Evolutionary conservation across 2,329 filamentous ascomycete species (phyloP).

Genomic region (Talaromyces sp.): DNA sequence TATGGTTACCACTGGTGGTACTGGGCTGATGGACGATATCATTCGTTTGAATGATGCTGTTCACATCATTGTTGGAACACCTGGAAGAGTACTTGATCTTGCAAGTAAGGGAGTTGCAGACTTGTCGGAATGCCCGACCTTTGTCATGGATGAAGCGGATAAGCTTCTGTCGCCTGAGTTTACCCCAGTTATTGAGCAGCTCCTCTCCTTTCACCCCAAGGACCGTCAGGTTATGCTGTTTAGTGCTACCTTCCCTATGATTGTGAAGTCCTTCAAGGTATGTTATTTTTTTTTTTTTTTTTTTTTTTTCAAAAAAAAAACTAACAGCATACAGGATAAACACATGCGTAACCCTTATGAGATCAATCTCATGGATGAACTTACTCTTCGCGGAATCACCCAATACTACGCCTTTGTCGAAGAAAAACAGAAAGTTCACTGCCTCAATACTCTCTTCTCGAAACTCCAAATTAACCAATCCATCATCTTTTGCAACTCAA

Average conservation of each 20-base stretch:
- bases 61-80: conserved; percentile 96
- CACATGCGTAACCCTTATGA: conserved; percentile 96
- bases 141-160: conserved; percentile 99
- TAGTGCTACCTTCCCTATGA: conserved; percentile 93
- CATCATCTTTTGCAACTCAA: conserved; percentile 99
- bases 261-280: conserved; percentile 88
- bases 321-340: conserved; percentile 60
- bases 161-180: conserved; percentile 96
- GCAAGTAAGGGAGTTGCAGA: conserved; percentile 96
- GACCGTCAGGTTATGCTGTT: conserved; percentile 99
- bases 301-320: background rate
- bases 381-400: conserved; percentile 94
- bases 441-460: conserved; percentile 96
- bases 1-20: conserved; percentile 98
- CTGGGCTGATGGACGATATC: conserved; percentile 92
- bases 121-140: conserved; percentile 91
- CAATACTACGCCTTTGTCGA: conserved; percentile 99
- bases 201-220: conserved; percentile 91
- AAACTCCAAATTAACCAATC: conserved; percentile 99
- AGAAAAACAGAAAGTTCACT: conserved; percentile 99
- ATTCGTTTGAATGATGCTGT: conserved; percentile 89
- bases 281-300: background rate
- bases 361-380: conserved; percentile 99
- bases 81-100: conserved; percentile 90
- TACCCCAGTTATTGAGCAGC: conserved; percentile 93